Evolutionary conservation across 2,329 filamentous ascomycete genomes (phyloP), one percentile per base, ranked within the genome.

Genomic region (Arthrobotrys sphaeroides): DNA sequence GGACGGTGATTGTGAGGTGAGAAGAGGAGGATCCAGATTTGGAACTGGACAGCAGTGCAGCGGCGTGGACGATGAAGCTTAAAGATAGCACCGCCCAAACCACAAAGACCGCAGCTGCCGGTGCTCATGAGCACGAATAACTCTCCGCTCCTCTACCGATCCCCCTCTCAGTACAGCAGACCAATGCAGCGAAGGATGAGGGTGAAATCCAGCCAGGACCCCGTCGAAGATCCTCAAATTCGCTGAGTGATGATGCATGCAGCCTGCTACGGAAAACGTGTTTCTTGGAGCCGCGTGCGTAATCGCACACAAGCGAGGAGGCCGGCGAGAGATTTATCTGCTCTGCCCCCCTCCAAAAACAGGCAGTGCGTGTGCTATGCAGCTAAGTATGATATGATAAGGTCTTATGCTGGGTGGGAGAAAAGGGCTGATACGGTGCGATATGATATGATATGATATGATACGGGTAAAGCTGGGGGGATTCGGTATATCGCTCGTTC

Each of bases 271-370:
- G 18, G 26, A 66, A 53, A 73, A 73, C 69, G 69, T 66, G 69
- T 66, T 60, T 47, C 60, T 49, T 31, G 49, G 47, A 60, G 59
- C 69, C 69, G 69, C 69, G 69, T 73, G 69, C 69, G 61, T 73
- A 73, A 66, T 73, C 51, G 53, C 51, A 36, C 47, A 40, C 60
- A 51, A 49, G 31, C 66, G 65, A 69, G 45, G 18, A 26, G 42
- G 38, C 28, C 28, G 20, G 28, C 49, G 49, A 55, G 49, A 55
- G 49, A 38, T 55, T 55, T 55, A 55, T 55, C 49, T 22, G 40
- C 40, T 20, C 16, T 43, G n/a, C 6, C 36, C 1, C 40, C 40
- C 18, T 6, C 40, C 40, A 43, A 22, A 10, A 22, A n/a, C n/a
- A n/a, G n/a, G n/a, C n/a, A 20, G 7, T 33, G 28, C 16, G 51